Percentiles rank a stretch among this genome's conserved stretches.
These are phyloP conservation scores for Coemansia sp. DNA, from an alignment of 192 early-diverging fungal species.

Conservation along the genomic window DNA sequence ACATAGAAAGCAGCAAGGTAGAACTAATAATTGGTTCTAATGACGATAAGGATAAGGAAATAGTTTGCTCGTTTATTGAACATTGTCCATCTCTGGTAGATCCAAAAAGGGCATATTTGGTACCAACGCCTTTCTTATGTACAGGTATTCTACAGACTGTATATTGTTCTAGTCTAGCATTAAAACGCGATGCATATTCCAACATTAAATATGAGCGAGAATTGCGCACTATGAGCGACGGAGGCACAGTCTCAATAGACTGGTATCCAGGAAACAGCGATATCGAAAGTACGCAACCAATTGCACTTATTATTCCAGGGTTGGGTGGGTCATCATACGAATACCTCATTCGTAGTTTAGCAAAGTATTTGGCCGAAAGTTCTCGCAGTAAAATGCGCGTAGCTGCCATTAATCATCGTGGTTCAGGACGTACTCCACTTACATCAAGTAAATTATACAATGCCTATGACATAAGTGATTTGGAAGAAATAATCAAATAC, in stretches of 20 bases:
- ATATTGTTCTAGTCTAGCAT: conserved; percentile 39
- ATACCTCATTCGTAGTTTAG: conserved; percentile 77
- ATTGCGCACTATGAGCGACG: conserved; percentile 63
- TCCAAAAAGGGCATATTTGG: conserved; percentile 47
- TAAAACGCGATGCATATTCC: conserved; percentile 23
- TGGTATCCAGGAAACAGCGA: conserved; percentile 67
- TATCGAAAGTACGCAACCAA: conserved; percentile 51
- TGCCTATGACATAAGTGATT: conserved; percentile 79
- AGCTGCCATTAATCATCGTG: conserved; percentile 58
- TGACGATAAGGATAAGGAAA: background rate
- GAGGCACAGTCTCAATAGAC: conserved; percentile 81
- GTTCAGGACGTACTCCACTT: conserved; percentile 40
- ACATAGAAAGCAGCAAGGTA: conserved; percentile 8
- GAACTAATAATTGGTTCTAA: background rate
- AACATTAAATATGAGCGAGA: conserved; percentile 45
- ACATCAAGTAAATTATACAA: conserved; percentile 70
- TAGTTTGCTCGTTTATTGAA: conserved; percentile 8
- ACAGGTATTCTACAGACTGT: conserved; percentile 78
- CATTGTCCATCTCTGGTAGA: conserved; percentile 58
- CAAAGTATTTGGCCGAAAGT: conserved; percentile 54
- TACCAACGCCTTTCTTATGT: conserved; percentile 70
- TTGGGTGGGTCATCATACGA: conserved; percentile 91
- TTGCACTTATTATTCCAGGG: conserved; percentile 78
- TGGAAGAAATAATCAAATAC: conserved; percentile 12
- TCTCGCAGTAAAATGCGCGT: conserved; percentile 58